These are phyloP conservation scores for Galerina marginata DNA, from an alignment of 768 basidiomycete species.

Conservation along the genomic window DNA sequence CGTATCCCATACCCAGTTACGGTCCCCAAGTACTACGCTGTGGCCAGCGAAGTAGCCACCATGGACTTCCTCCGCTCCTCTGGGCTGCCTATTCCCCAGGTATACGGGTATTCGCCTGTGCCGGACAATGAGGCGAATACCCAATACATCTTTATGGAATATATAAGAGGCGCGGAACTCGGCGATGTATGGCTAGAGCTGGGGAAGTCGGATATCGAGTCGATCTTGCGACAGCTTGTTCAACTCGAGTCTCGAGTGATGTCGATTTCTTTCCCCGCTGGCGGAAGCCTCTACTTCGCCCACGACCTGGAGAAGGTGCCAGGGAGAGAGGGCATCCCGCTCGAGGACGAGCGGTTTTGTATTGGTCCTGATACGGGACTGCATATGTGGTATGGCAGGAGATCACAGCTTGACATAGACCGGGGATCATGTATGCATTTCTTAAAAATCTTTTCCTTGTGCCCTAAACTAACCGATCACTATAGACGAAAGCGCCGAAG, in stretches of 20 bases:
- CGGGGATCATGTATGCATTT: conserved; percentile 56
- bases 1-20: conserved; percentile 38
- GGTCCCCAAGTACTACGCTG: conserved; percentile 29
- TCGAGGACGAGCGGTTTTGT: conserved; percentile 35
- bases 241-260: conserved; percentile 46
- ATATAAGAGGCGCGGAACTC: conserved; percentile 37
- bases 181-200: conserved; percentile 39
- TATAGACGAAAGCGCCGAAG: conserved; percentile 50
- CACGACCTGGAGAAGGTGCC: conserved; percentile 41
- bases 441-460: conserved; percentile 30
- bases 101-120: conserved; percentile 35
- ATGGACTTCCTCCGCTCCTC: conserved; percentile 37
- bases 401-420: conserved; percentile 50
- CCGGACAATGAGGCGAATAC: conserved; percentile 33
- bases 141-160: conserved; percentile 44
- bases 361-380: conserved; percentile 34
- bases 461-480: conserved; percentile 34
- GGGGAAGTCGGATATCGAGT: conserved; percentile 34
- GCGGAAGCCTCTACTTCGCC: conserved; percentile 48
- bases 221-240: conserved; percentile 41
- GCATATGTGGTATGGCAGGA: conserved; percentile 44
- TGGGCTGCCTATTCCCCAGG: conserved; percentile 35
- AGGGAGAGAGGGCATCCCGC: conserved; percentile 31
- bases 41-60: conserved; percentile 44
- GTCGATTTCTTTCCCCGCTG: conserved; percentile 47